Evolutionary conservation across 148 eudicot genomes (phyloP).

Genomic region (Rheum nobile): DNA sequence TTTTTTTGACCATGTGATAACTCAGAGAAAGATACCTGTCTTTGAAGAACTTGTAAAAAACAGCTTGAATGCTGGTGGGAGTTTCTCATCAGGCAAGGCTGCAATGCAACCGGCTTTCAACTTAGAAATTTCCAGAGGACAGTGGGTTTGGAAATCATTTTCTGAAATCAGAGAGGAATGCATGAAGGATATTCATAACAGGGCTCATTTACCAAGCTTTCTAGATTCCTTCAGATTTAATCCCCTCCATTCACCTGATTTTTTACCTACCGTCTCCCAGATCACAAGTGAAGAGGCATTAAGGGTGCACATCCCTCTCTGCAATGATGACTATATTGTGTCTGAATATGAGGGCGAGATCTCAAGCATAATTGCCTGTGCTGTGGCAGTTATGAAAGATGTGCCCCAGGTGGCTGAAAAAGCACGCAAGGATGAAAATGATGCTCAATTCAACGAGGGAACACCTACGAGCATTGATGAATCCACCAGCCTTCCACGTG

Average conservation of each 20-base stretch:
- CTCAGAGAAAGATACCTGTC: slow-evolving; percentile 18
- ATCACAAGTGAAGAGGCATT: slow-evolving; percentile 59
- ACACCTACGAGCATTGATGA: slow-evolving; percentile 11
- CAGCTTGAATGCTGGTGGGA: slow-evolving; percentile 11
- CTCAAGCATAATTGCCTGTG: slow-evolving; percentile 84
- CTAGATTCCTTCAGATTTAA: slow-evolving; percentile 32
- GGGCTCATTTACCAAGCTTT: slow-evolving; percentile 37
- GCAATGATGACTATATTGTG: slow-evolving; percentile 39
- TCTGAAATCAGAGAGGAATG: slow-evolving; percentile 37
- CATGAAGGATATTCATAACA: slow-evolving; percentile 34
- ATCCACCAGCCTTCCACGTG: slow-evolving; percentile 27
- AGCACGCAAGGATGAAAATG: not conserved
- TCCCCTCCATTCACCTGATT: slow-evolving; percentile 20
- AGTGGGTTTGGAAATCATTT: slow-evolving; percentile 58
- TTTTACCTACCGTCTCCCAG: slow-evolving; percentile 30
- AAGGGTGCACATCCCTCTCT: slow-evolving; percentile 71
- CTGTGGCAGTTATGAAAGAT: slow-evolving; percentile 49
- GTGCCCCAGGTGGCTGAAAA: slow-evolving; percentile 15
- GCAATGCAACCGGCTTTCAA: slow-evolving; percentile 11
- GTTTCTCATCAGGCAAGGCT: slow-evolving; percentile 15
- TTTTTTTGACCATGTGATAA: slow-evolving; percentile 8
- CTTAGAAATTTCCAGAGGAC: slow-evolving; percentile 25
- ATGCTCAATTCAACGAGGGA: not conserved
- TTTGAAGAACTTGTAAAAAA: slow-evolving; percentile 7
- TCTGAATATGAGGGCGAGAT: slow-evolving; percentile 80